Evolutionary conservation across 2,329 filamentous ascomycete genomes (phyloP).

Genomic region (Cladosporium sp.): DNA sequence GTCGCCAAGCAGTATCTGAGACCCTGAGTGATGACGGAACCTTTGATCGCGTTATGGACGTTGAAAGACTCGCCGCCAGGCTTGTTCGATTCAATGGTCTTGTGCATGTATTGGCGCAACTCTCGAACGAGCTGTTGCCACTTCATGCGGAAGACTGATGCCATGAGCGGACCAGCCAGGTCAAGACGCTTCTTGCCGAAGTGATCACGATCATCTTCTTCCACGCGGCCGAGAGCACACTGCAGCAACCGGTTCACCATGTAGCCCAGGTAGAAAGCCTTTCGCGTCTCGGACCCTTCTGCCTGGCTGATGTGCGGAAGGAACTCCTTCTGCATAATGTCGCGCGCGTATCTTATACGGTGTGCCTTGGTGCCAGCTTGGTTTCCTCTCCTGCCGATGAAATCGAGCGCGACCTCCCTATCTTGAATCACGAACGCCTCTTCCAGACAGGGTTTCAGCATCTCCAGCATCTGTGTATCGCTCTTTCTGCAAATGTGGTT

Average conservation of each 20-base stretch:
- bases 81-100: conserved; percentile 64
- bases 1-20: conserved; percentile 95
- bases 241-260: conserved; percentile 97
- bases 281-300: conserved; percentile 89
- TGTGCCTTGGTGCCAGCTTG: conserved; percentile 72
- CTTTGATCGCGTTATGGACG: conserved; percentile 82
- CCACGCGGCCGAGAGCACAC: conserved; percentile 83
- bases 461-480: conserved; percentile 95
- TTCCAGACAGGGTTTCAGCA: conserved; percentile 94
- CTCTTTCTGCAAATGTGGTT: conserved; percentile 95
- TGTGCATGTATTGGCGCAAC: conserved; percentile 82
- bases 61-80: conserved; percentile 76
- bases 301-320: conserved; percentile 93
- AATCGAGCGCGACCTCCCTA: conserved; percentile 87
- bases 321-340: conserved; percentile 95
- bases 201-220: conserved; percentile 96
- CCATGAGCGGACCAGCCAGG: conserved; percentile 85
- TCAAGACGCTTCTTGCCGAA: conserved; percentile 98
- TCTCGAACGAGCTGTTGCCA: conserved; percentile 89
- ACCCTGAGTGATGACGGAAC: conserved; percentile 83
- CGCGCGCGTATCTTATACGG: conserved; percentile 84
- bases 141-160: conserved; percentile 90
- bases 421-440: conserved; percentile 96
- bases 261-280: conserved; percentile 97
- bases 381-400: conserved; percentile 85